Conservation (phyloP, 257 asterid genomes). For the Thymus mandschuricus region DNA sequence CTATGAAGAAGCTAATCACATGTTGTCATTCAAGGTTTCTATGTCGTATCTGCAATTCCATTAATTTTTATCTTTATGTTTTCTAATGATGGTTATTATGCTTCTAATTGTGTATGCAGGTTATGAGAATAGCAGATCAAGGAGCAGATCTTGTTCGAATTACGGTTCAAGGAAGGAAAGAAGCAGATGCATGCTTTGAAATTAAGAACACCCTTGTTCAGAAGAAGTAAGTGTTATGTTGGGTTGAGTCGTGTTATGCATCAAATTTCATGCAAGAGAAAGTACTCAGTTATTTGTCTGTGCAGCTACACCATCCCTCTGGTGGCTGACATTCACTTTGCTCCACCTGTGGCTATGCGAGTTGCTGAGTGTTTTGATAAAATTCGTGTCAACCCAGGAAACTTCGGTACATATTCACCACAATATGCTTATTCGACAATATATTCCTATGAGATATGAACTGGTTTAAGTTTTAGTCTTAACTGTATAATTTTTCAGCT, state of each 20-base stretch:
- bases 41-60: too few relatives aligned
- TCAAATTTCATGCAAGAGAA: slow-evolving; percentile 19
- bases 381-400: slow-evolving; percentile 98
- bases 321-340: slow-evolving; percentile 98
- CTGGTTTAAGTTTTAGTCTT: slow-evolving; percentile 18
- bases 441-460: not conserved
- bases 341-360: slow-evolving; percentile 94
- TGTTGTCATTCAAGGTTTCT: not conserved
- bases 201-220: slow-evolving; percentile 89
- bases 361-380: slow-evolving; percentile 97
- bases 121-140: slow-evolving; percentile 91
- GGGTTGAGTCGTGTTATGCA: slow-evolving; percentile 18
- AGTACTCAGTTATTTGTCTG: slow-evolving; percentile 17
- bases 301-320: slow-evolving; percentile 52
- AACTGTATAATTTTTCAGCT: slow-evolving; percentile 59
- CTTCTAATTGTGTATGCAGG: slow-evolving; percentile 55
- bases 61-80: too few relatives aligned
- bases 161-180: slow-evolving; percentile 98
- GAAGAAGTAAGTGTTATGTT: slow-evolving; percentile 68
- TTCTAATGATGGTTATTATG: not conserved
- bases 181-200: slow-evolving; percentile 95
- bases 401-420: slow-evolving; percentile 68
- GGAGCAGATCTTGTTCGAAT: slow-evolving; percentile 98
- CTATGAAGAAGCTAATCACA: slow-evolving; percentile 8
- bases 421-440: slow-evolving; percentile 17